A percentile compares a stretch with the other conserved stretches of the same genome.
Conservation (phyloP, 228 moss, liverwort and hornwort species). For the Sphagnum fallax region DNA sequence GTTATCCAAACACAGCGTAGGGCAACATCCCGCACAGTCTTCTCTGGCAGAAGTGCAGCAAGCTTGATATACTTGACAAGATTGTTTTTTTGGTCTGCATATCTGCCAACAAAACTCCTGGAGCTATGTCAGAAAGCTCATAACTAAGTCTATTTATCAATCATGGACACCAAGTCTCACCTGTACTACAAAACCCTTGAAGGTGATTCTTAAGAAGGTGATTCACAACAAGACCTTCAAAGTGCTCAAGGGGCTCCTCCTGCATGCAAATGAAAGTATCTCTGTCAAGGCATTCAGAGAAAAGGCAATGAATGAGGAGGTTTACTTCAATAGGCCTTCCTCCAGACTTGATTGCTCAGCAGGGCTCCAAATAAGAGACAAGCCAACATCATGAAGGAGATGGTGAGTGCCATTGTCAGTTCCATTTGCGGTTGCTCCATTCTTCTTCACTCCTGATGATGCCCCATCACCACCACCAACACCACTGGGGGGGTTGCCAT, state of each 20-base stretch:
- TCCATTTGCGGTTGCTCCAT: neutral
- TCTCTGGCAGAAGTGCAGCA: slow-evolving; percentile 50
- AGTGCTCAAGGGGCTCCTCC: slow-evolving; percentile 11
- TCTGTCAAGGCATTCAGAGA: neutral
- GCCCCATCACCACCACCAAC: no score
- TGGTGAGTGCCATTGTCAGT: neutral
- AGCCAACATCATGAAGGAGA: slow-evolving; percentile 31
- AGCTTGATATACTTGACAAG: slow-evolving; percentile 44
- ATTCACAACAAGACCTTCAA: neutral
- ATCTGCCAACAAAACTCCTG: slow-evolving; percentile 19
- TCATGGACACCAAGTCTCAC: neutral
- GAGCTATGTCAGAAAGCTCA: neutral
- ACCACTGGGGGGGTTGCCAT: no score
- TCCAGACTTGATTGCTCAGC: slow-evolving; percentile 34
- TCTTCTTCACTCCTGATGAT: no score
- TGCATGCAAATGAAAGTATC: slow-evolving; percentile 1
- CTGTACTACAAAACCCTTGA: neutral
- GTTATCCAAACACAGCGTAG: slow-evolving; percentile 53
- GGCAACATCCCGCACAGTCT: slow-evolving; percentile 57
- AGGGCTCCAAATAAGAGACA: slow-evolving; percentile 49
- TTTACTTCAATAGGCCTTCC: slow-evolving; percentile 7
- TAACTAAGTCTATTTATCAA: neutral
- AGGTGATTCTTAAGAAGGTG: neutral
- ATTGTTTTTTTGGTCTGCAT: slow-evolving; percentile 31
- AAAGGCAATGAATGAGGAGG: neutral